These are phyloP conservation scores for Malassezia nana DNA, from an alignment of 1,284 basidiomycete species.

Conservation along the genomic window DNA sequence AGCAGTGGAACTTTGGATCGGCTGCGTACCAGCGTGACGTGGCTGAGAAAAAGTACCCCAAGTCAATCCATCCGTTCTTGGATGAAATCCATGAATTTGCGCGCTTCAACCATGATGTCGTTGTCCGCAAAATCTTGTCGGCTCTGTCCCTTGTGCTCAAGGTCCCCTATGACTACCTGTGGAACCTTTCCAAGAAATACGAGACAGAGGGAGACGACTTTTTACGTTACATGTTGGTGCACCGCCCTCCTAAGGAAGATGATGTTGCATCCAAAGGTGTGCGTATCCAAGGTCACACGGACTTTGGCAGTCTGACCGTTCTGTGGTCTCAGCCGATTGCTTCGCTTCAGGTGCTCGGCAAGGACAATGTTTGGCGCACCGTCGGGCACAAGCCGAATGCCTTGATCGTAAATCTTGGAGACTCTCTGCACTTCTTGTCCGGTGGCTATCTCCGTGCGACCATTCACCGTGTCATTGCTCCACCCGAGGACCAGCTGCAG, in stretches of 20 bases:
- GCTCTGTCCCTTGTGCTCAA: conserved; percentile 50
- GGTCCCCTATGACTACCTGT: conserved; percentile 50
- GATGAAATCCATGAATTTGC: conserved; percentile 49
- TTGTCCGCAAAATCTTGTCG: conserved; percentile 49
- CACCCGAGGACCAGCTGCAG: conserved; percentile 49
- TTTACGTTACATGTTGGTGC: conserved; percentile 50
- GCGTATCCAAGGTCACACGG: conserved; percentile 50
- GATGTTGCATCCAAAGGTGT: conserved; percentile 45
- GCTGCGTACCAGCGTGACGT: conserved; percentile 30
- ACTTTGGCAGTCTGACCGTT: conserved; percentile 49
- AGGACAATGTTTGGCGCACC: conserved; percentile 49
- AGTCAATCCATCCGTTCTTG: conserved; percentile 25
- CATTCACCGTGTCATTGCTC: conserved; percentile 49
- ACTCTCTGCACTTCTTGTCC: conserved; percentile 36
- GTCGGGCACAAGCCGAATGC: conserved; percentile 48
- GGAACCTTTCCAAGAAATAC: conserved; percentile 49
- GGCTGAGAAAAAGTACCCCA: conserved; percentile 24
- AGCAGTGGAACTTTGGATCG: conserved; percentile 50
- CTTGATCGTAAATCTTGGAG: conserved; percentile 41
- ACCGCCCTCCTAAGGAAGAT: conserved; percentile 45
- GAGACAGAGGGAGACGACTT: conserved; percentile 49
- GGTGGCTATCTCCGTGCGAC: conserved; percentile 47
- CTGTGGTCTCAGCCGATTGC: conserved; percentile 51
- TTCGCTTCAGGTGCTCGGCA: conserved; percentile 49
- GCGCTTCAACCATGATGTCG: conserved; percentile 44